These are phyloP conservation scores for Gymnopilus dilepis DNA, from an alignment of 768 basidiomycete species.

Conservation along the genomic window DNA sequence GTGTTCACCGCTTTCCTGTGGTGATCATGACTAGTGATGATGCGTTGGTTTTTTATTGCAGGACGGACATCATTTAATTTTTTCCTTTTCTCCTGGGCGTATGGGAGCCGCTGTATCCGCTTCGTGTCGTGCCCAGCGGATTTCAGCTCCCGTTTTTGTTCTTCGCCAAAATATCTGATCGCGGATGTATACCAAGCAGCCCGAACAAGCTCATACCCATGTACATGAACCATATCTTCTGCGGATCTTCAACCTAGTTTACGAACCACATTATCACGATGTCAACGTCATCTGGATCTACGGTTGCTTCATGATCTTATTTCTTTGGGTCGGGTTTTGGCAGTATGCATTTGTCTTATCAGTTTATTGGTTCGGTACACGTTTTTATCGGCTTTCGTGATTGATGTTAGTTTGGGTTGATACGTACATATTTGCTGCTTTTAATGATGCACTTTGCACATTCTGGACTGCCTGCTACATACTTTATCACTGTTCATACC, in stretches of 20 bases:
- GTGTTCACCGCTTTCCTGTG: slow-evolving; percentile 14
- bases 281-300: neutral
- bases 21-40: neutral
- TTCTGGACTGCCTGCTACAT: too few relatives aligned
- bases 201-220: neutral
- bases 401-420: too few relatives aligned
- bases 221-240: neutral
- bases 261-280: neutral
- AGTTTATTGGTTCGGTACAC: too few relatives aligned
- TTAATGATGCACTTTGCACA: too few relatives aligned
- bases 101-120: neutral
- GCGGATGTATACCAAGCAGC: neutral
- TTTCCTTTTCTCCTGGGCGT: neutral
- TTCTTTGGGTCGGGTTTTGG: neutral
- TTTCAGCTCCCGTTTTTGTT: neutral
- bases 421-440: too few relatives aligned
- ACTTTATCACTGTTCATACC: too few relatives aligned
- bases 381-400: too few relatives aligned
- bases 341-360: too few relatives aligned
- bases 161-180: neutral
- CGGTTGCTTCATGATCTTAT: neutral
- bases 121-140: neutral
- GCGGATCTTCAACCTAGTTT: neutral
- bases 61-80: slow-evolving; percentile 5
- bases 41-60: neutral